Percentiles rank a stretch among this genome's conserved stretches.
Conservation (phyloP, 1,139 yeast genomes). For the Ogataea hybrid region DNA sequence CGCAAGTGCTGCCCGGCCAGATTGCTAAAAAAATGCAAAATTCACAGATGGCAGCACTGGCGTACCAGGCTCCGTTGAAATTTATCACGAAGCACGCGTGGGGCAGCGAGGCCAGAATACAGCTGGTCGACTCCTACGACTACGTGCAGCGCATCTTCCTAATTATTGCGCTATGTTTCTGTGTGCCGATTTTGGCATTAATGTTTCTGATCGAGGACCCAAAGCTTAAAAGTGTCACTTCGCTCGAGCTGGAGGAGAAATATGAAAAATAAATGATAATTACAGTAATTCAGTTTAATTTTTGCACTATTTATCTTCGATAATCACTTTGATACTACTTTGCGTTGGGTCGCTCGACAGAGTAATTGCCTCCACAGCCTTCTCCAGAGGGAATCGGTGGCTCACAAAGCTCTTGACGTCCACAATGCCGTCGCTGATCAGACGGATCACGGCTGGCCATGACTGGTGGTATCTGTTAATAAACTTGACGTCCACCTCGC, state of each 20-base stretch:
- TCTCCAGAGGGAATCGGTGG: slow-evolving; percentile 32
- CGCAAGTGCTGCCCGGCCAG: slow-evolving; percentile 40
- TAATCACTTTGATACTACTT: slow-evolving; percentile 33
- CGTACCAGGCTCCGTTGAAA: slow-evolving; percentile 53
- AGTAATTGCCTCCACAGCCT: slow-evolving; percentile 32
- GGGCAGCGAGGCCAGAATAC: slow-evolving; percentile 59
- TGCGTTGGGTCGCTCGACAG: slow-evolving; percentile 32
- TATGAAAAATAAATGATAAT: neutral
- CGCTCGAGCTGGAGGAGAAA: neutral
- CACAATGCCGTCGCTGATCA: slow-evolving; percentile 31
- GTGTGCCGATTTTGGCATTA: slow-evolving; percentile 48
- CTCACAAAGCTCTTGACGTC: slow-evolving; percentile 33
- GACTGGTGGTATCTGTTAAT: slow-evolving; percentile 40
- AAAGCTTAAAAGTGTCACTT: slow-evolving; percentile 10
- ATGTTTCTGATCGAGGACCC: slow-evolving; percentile 54
- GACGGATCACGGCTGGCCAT: slow-evolving; percentile 35
- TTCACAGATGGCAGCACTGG: slow-evolving; percentile 40
- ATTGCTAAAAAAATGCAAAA: slow-evolving; percentile 30
- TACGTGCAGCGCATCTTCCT: slow-evolving; percentile 58
- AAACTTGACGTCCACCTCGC: slow-evolving; percentile 39
- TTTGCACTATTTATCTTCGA: slow-evolving; percentile 18
- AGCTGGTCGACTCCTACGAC: slow-evolving; percentile 56
- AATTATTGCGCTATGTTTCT: slow-evolving; percentile 55
- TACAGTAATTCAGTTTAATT: neutral
- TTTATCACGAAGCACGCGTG: slow-evolving; percentile 48